Base-by-base conservation (phyloP, 768 basidiomycete species). In the Agaricus sinodeliciosus region DNA sequence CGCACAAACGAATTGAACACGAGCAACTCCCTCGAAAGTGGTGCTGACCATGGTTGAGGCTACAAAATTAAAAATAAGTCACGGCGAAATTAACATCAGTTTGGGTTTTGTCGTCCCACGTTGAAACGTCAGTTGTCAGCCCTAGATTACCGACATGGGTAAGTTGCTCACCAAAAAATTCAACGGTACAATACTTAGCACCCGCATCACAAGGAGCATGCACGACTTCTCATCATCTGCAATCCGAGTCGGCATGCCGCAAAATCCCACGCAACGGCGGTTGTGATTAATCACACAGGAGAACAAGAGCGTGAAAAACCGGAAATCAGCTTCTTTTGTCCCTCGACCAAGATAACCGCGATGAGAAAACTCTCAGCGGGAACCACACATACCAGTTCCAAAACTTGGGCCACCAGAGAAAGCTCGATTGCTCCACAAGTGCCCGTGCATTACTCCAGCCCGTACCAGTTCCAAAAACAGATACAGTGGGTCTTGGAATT, bases 1-100 rank as follows among this genome's bases (percentile, higher is more conserved):
- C 91, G 85, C 63, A 96, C 85, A 67, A 98, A 98, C 44, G 94
- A 93, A 75, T 99, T 99, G 80, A 98, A 99, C 56, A 96, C 94
- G 46, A 99, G 77, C 55, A 99, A 74, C 68, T 98, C 95, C 56
- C 96, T 88, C 60, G 95, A 97, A 45, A 99, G 74, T 39, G 96
- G 96, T 25, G 95, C 96, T 37, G 86, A 87, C 96, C 96, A 99
- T 58, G 89, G 82, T 67, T 87, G 87, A 34, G 90, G 56, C 93
- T 96, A 60, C 45, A 55, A 34, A 63, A 19, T 2, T 8, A 11
- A 43, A 41, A 59, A 48, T 37, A 49, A 56, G 51, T 34, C 40
- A 19, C 41, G 22, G 44, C 34, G 25, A 47, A 47, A 44, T 47
- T 48, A 53, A 44, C 35, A 49, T 54, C 49, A 25, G 43, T 25